Evolutionary conservation across 2,329 filamentous ascomycete genomes (phyloP).

Genomic region (Microcera coccophila): DNA sequence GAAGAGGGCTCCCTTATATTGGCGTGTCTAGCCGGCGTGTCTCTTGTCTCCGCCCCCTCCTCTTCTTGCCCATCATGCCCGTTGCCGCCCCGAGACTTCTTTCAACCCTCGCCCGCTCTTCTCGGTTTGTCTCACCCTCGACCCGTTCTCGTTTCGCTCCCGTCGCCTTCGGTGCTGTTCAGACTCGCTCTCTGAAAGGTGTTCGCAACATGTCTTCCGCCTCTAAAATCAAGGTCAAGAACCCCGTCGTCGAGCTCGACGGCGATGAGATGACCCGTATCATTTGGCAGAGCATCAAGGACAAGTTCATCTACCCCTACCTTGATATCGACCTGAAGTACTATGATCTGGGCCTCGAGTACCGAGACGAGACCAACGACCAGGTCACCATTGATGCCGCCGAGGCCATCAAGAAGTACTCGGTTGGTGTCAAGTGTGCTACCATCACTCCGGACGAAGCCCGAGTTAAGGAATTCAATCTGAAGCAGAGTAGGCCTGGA

Average conservation of each 20-base stretch:
- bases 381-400: slow-evolving; percentile 93
- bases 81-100: slow-evolving; percentile 31
- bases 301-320: slow-evolving; percentile 96
- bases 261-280: slow-evolving; percentile 96
- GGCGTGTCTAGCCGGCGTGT: slow-evolving; percentile 1
- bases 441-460: slow-evolving; percentile 98
- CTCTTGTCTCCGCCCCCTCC: slow-evolving; percentile 19
- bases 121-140: slow-evolving; percentile 28
- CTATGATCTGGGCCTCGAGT: slow-evolving; percentile 89
- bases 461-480: slow-evolving; percentile 94
- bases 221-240: slow-evolving; percentile 98
- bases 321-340: slow-evolving; percentile 98
- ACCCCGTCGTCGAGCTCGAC: slow-evolving; percentile 96
- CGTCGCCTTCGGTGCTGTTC: slow-evolving; percentile 53
- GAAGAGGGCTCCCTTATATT: slow-evolving; percentile 17
- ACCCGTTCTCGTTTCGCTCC: slow-evolving; percentile 47
- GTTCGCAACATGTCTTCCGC: slow-evolving; percentile 60
- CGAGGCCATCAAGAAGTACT: slow-evolving; percentile 98
- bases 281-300: slow-evolving; percentile 99
- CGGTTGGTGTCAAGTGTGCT: slow-evolving; percentile 97
- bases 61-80: slow-evolving; percentile 27
- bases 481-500: slow-evolving; percentile 80
- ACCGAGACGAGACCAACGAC: slow-evolving; percentile 94
- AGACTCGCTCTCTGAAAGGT: slow-evolving; percentile 53
- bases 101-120: slow-evolving; percentile 29